Percentiles rank a stretch among this genome's conserved stretches.
These are phyloP conservation scores for Ceratocystis alfenasii DNA, from an alignment of 2,329 filamentous ascomycete species.

Conservation along the genomic window DNA sequence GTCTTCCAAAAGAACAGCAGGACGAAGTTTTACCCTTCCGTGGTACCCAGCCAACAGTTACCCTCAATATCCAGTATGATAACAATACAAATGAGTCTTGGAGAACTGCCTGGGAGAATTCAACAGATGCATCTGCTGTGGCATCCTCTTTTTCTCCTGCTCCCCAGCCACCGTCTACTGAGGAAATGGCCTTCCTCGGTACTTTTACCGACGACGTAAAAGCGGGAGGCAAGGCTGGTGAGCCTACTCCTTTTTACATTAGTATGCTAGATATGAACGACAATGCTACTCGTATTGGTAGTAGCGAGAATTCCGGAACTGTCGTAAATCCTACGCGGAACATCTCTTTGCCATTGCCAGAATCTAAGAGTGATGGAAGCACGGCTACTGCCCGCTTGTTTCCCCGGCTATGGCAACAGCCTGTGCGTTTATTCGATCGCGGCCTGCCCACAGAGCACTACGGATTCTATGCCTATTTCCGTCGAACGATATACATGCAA, in stretches of 20 bases:
- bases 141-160: conserved; percentile 31
- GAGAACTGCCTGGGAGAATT: conserved; percentile 30
- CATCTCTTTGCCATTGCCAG: conserved; percentile 49
- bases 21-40: conserved; percentile 49
- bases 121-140: conserved; percentile 15
- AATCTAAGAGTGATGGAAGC: conserved; percentile 54
- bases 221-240: conserved; percentile 59
- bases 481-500: conserved; percentile 72
- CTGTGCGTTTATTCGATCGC: conserved; percentile 73
- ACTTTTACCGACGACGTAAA: conserved; percentile 69
- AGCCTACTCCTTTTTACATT: conserved; percentile 81
- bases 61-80: conserved; percentile 66
- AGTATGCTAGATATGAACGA: conserved; percentile 48
- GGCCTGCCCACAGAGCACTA: conserved; percentile 74
- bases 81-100: conserved; percentile 42
- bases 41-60: conserved; percentile 62
- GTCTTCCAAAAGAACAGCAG: conserved; percentile 67
- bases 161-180: conserved; percentile 46
- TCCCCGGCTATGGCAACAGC: conserved; percentile 60
- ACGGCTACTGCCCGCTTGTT: conserved; percentile 61
- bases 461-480: conserved; percentile 86
- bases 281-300: conserved; percentile 27
- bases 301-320: conserved; percentile 26
- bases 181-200: conserved; percentile 71
- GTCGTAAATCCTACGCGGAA: conserved; percentile 8